Evolutionary conservation across 78 protist genomes (phyloP).

Genomic region (Guillardia theta): DNA sequence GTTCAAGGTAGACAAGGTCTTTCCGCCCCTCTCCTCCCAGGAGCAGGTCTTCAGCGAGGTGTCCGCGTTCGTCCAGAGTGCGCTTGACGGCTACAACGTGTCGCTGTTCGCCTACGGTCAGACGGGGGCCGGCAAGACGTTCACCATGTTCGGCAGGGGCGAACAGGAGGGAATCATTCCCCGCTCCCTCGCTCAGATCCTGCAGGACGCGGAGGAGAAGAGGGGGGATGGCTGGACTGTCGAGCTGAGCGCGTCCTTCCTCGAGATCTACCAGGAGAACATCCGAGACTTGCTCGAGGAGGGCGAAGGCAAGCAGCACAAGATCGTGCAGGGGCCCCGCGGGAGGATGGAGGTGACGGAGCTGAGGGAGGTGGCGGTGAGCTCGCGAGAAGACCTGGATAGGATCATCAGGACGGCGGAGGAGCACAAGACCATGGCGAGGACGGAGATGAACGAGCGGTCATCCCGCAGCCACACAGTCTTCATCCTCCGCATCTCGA

Average conservation of each 20-base stretch:
- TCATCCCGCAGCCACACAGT: slow-evolving; percentile 39
- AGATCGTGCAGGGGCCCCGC: not conserved
- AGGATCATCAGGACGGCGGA: not conserved
- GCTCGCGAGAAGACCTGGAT: not conserved
- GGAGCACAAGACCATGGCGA: not conserved
- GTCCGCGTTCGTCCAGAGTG: slow-evolving; percentile 35
- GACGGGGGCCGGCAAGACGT: slow-evolving; percentile 35
- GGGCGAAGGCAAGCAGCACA: not conserved
- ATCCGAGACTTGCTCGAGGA: slow-evolving; percentile 40
- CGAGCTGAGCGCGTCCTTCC: slow-evolving; percentile 5
- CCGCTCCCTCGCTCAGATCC: slow-evolving; percentile 32
- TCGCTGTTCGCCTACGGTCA: slow-evolving; percentile 45
- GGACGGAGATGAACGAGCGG: slow-evolving; percentile 30
- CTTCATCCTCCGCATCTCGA: slow-evolving; percentile 39
- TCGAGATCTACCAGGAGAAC: slow-evolving; percentile 49
- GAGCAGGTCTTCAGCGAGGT: slow-evolving; percentile 43
- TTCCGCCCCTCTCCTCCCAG: not conserved
- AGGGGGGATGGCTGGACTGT: not conserved
- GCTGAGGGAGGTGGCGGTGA: not conserved
- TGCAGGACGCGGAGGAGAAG: not conserved
- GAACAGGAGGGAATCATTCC: slow-evolving; percentile 26
- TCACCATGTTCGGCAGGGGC: slow-evolving; percentile 18
- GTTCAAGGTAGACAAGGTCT: not conserved
- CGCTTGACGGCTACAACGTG: slow-evolving; percentile 53
- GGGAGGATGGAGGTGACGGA: not conserved